Evolutionary conservation across 768 basidiomycete genomes (phyloP), one percentile per base, ranked within the genome.

Genomic region (Rhizopogon rudus): DNA sequence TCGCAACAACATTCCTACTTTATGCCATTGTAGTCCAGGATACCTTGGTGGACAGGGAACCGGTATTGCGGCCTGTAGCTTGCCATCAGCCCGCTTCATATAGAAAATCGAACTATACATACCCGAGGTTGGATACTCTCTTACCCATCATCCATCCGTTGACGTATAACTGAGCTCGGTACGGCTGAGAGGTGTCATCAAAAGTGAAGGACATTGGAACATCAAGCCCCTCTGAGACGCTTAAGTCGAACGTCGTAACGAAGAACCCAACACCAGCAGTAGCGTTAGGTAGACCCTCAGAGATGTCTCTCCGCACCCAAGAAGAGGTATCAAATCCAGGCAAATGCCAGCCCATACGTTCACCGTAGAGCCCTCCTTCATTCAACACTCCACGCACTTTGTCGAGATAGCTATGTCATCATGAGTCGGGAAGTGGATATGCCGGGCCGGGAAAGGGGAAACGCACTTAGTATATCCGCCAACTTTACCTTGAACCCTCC

Each of bases 131-230:
- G 13, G 72, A 83, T n/a, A 87, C 77, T 17, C 84, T 68, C 71
- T 91, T 92, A 8, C 91, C 91, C 81, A 89, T 89, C 81, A 87
- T 86, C 91, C 91, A 93, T 12, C 91, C 91, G 61, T 93, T 92
- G 17, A 93, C 86, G 56, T 88, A 92, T 41, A 93, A 60, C 43
- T 82, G 75, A 3, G 85, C 83, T 14, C 90, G 79, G 62, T 91
- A 92, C 22, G 87, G 78, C 61, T 87, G 83, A 4, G 77, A 77
- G 1, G 77, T 67, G 45, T 84, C 77, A 46, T 83, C 79, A 64
- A 91, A 92, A 1, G 77, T 81, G 64, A 92, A 89, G 13, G 86
- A 87, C 61, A 92, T 71, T 58, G 81, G 81, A 5, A 82, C 78
- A 61, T 93, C 91, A n/a, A 81, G 68, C 20, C 77, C 82, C 10